Percentiles rank a stretch among this genome's conserved stretches.
These are phyloP conservation scores for Podila horticola DNA, from an alignment of 192 early-diverging fungal genomes.

Conservation along the genomic window DNA sequence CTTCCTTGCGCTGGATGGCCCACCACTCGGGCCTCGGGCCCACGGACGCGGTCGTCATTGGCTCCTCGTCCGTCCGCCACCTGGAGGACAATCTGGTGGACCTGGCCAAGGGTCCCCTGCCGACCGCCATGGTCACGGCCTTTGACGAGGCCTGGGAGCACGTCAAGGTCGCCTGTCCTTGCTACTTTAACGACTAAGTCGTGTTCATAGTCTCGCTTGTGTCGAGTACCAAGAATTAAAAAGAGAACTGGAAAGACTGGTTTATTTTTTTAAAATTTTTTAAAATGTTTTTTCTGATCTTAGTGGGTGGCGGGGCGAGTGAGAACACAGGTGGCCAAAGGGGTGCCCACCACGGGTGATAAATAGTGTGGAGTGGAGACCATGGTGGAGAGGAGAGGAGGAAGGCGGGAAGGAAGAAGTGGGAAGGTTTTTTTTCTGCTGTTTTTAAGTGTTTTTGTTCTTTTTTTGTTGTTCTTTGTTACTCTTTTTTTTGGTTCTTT, in stretches of 20 bases:
- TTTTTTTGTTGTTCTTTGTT: no score
- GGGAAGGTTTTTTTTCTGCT: no score
- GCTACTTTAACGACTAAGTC: constrained; percentile 39
- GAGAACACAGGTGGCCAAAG: background rate
- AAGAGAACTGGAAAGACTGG: background rate
- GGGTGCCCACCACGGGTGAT: no score
- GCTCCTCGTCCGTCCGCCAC: constrained; percentile 49
- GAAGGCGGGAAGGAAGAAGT: no score
- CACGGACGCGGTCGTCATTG: constrained; percentile 46
- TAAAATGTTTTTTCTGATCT: background rate
- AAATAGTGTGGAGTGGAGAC: no score
- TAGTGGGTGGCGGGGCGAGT: background rate
- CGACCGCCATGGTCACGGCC: constrained; percentile 56
- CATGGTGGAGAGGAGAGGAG: no score
- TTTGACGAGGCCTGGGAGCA: constrained; percentile 66
- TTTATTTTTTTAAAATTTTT: background rate
- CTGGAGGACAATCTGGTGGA: constrained; percentile 58
- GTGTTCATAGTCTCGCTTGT: no score
- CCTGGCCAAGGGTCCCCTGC: constrained; percentile 63
- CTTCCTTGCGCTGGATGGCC: constrained; percentile 50
- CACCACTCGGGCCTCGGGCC: constrained; percentile 51
- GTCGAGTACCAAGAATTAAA: background rate
- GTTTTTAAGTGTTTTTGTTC: no score
- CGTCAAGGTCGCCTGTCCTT: constrained; percentile 49
- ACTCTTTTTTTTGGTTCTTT: background rate